Evolutionary conservation across 2,329 filamentous ascomycete species (phyloP).

Genomic region (Fusarium pininemorale): DNA sequence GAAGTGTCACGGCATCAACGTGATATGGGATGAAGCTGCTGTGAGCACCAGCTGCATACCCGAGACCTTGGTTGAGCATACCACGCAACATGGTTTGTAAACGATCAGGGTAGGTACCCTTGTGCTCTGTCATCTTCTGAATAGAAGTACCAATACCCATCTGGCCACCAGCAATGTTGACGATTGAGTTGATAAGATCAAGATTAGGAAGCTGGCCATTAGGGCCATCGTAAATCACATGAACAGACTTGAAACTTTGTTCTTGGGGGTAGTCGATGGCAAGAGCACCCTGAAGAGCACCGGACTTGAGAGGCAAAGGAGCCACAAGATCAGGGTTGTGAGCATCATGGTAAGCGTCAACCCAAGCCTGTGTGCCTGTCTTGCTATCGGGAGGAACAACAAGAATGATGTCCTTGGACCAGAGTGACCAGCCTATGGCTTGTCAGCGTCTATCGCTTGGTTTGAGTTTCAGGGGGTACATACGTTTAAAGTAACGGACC

Average conservation of each 20-base stretch:
- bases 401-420: constrained; percentile 98
- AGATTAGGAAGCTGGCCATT: constrained; percentile 97
- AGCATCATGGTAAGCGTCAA: constrained; percentile 95
- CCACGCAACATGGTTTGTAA: constrained; percentile 89
- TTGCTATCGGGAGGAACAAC: constrained; percentile 88
- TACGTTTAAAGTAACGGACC: constrained; percentile 91
- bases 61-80: constrained; percentile 91
- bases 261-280: constrained; percentile 94
- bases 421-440: constrained; percentile 84
- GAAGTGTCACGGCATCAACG: constrained; percentile 92
- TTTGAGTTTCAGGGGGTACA: constrained; percentile 26
- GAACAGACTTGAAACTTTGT: constrained; percentile 84
- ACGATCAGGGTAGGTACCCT: constrained; percentile 81
- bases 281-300: constrained; percentile 89
- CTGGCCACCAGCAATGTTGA: constrained; percentile 86
- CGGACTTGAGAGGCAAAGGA: constrained; percentile 87
- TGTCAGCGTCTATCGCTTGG: constrained; percentile 24
- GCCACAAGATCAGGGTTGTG: constrained; percentile 77
- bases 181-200: constrained; percentile 93
- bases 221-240: constrained; percentile 93
- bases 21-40: constrained; percentile 98
- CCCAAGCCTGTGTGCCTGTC: constrained; percentile 93
- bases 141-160: constrained; percentile 88
- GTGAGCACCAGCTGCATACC: constrained; percentile 88
- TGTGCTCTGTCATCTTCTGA: constrained; percentile 88